Percentiles rank a stretch among this genome's conserved stretches.
Conservation (phyloP, 169 alveolate species). For the Plasmodium yoelii region DNA sequence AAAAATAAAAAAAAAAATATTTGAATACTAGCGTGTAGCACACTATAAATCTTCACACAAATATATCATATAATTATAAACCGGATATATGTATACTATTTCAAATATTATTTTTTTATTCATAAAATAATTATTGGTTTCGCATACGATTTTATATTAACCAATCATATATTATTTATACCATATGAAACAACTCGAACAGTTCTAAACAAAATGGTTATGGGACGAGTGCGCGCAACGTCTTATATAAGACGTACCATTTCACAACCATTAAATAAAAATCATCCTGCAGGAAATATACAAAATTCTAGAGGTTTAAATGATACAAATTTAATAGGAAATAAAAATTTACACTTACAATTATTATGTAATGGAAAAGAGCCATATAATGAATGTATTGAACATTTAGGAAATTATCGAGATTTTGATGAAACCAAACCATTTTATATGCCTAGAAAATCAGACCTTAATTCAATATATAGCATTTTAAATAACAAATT, state of each 20-base stretch:
- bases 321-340: conserved; percentile 72
- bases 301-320: conserved; percentile 32
- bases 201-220: conserved; percentile 75
- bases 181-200: too few relatives aligned
- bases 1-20: too few relatives aligned
- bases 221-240: conserved; percentile 85
- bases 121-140: too few relatives aligned
- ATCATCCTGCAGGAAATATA: conserved; percentile 16
- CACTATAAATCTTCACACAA: too few relatives aligned
- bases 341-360: conserved; percentile 68
- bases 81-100: too few relatives aligned
- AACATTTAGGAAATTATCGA: conserved; percentile 14
- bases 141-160: too few relatives aligned
- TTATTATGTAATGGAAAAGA: conserved; percentile 60
- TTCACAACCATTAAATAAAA: conserved; percentile 81
- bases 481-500: conserved; percentile 73
- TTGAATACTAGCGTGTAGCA: too few relatives aligned
- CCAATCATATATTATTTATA: too few relatives aligned
- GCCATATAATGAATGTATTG: conserved; percentile 14
- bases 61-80: too few relatives aligned
- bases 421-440: conserved; percentile 36
- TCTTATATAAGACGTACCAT: conserved; percentile 84
- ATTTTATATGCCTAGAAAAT: conserved; percentile 76
- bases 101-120: too few relatives aligned
- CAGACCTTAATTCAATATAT: conserved; percentile 72